Conservation (phyloP, 148 eudicot species). For the Euryodendron excelsum region DNA sequence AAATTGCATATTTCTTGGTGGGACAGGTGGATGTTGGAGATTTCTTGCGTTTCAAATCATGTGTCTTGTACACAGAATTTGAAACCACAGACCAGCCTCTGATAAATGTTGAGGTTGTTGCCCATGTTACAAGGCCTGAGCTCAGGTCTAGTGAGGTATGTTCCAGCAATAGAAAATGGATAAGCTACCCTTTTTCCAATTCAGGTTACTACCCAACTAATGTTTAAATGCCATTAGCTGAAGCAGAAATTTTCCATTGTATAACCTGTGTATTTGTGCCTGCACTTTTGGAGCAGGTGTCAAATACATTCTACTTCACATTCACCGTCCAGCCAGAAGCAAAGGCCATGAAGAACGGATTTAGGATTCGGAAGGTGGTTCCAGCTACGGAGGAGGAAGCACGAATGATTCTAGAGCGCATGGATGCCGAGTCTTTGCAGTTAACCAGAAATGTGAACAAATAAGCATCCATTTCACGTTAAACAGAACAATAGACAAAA, state of each 20-base stretch:
- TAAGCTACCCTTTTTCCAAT: not conserved
- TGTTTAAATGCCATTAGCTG: not conserved
- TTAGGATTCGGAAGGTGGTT: conserved; percentile 67
- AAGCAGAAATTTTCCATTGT: not conserved
- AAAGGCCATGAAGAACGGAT: conserved; percentile 44
- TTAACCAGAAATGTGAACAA: conserved; percentile 26
- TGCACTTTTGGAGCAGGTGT: conserved; percentile 48
- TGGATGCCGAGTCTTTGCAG: conserved; percentile 62
- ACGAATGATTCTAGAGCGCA: conserved; percentile 58
- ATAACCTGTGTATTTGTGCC: not conserved
- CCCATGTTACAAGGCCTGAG: conserved; percentile 97
- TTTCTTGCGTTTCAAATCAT: conserved; percentile 86
- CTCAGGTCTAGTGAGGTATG: conserved; percentile 90
- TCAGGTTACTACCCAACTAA: not conserved
- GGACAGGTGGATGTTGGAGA: conserved; percentile 97
- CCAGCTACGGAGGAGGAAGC: conserved; percentile 94
- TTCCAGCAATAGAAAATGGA: not conserved
- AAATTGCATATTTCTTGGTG: conserved; percentile 10
- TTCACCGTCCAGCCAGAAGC: conserved; percentile 79
- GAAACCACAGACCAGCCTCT: conserved; percentile 74
- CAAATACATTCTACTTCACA: conserved; percentile 87
- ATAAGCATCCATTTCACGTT: not conserved
- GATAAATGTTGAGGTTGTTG: conserved; percentile 86
- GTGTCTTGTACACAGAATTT: conserved; percentile 82
- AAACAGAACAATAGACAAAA: not conserved